These are phyloP conservation scores for carrot (Daucus carota) DNA, from an alignment of 129 eudicot genomes.

Conservation along the genomic window DH1_v3.0 NC_030389.2:44054501-44055000, in stretches of 20 bases:
- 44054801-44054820: conserved; percentile 40
- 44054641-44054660: conserved; percentile 51
- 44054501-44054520: background rate
- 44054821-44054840: conserved; percentile 37
- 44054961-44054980: conserved; percentile 57
- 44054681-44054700: conserved; percentile 22
- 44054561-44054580: conserved; percentile 47
- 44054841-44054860: conserved; percentile 43
- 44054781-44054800: conserved; percentile 54
- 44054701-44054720: background rate
- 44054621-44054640: conserved; percentile 52
- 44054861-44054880: conserved; percentile 46
- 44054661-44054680: conserved; percentile 41
- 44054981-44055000: conserved; percentile 40
- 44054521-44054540: conserved; percentile 9
- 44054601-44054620: conserved; percentile 38
- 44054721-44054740: conserved; percentile 28
- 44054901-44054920: conserved; percentile 33
- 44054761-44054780: conserved; percentile 45
- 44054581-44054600: conserved; percentile 43
- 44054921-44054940: conserved; percentile 39
- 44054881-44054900: conserved; percentile 51
- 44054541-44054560: conserved; percentile 52
- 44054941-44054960: conserved; percentile 61
- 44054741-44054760: conserved; percentile 50